These are phyloP conservation scores for Hordeum vulgare DNA, from an alignment of 176 grass and related monocot species.

Conservation along the genomic window MorexV3_pseudomolecules_assembly NC_058519.1:387993953-387994452, in stretches of 20 bases:
- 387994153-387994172: not conserved
- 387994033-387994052: not conserved
- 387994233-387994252: not conserved
- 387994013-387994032: not conserved
- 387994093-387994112: slow-evolving; percentile 1
- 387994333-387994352: not conserved
- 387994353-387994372: not conserved
- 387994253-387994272: slow-evolving; percentile 24
- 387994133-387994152: not conserved
- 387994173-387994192: not conserved
- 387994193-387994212: not conserved
- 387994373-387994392: not conserved
- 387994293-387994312: slow-evolving; percentile 35
- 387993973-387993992: not conserved
- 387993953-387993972: too few relatives aligned
- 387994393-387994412: not conserved
- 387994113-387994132: too few relatives aligned
- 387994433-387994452: slow-evolving; percentile 9
- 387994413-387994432: not conserved
- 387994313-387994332: slow-evolving; percentile 1
- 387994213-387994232: not conserved
- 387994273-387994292: slow-evolving; percentile 28
- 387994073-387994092: not conserved
- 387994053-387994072: not conserved
- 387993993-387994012: not conserved